Conservation (phyloP, 2,329 filamentous ascomycete species). For the Mycosphaerella arachidis region DNA sequence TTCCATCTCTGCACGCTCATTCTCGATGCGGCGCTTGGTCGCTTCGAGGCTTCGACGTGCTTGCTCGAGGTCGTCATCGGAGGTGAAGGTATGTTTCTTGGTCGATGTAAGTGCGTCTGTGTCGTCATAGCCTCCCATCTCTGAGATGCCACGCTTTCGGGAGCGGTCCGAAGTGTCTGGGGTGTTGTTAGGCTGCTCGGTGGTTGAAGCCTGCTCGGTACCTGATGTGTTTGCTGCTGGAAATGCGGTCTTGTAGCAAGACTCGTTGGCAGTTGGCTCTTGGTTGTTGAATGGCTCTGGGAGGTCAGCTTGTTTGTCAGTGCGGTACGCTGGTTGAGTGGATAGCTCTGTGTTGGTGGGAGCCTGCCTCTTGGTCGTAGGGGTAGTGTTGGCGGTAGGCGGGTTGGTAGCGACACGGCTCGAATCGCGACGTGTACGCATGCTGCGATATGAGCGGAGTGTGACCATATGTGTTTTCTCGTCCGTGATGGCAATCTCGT, state of each 20-base stretch:
- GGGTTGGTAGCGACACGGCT: background rate
- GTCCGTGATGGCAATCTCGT: background rate
- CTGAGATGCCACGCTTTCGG: background rate
- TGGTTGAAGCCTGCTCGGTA: background rate
- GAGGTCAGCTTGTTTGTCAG: background rate
- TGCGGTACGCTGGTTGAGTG: background rate
- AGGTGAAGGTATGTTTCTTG: background rate
- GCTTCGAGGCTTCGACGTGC: background rate
- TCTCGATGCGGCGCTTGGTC: background rate
- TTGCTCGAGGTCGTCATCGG: background rate
- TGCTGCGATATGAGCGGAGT: background rate
- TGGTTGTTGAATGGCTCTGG: background rate
- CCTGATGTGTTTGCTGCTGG: background rate
- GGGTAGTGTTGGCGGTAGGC: background rate
- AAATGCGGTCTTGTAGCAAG: background rate
- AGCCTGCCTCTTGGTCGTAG: background rate
- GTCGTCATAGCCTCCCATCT: background rate
- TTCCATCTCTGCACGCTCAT: constrained; percentile 2
- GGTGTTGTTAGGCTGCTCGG: background rate
- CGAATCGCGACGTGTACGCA: background rate
- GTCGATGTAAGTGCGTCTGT: background rate
- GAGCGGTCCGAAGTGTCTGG: background rate
- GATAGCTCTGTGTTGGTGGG: background rate
- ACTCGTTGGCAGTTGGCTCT: background rate
- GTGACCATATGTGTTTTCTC: background rate